Evolutionary conservation across 2,329 filamentous ascomycete species (phyloP), one percentile per base, ranked within the genome.

Genomic region (Pestalotiopsis sp.): DNA sequence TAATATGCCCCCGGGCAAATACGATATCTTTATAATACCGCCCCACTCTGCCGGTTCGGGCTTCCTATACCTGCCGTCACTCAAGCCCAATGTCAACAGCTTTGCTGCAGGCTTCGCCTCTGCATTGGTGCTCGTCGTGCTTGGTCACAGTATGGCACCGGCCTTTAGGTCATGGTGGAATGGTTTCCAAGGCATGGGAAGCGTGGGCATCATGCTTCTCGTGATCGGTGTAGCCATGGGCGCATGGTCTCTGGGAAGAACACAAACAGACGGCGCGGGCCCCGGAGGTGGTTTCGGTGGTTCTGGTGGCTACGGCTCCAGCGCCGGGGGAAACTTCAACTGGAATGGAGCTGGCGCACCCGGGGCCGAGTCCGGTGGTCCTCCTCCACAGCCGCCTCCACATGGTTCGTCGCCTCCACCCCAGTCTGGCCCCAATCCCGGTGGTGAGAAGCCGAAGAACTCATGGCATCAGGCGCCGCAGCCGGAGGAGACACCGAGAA

Each of bases 11-110:
- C 87, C 92, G 1, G 95, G 95, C 67, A 97, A 96, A 78, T 98
- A 97, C 81, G 95, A 98, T 83, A 97, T 98, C 78, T 98, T 98
- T 83, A 92, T 98, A 79, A 95, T 98, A 76, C 95, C 95, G 7
- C 93, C 95, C 61, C 94, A 97, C 80, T 95, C 94, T 12, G 88
- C 95, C 6, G 95, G 95, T 66, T 90, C 91, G 0, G 95, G 95
- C 41, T 98, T 98, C 80, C 85, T 98, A 36, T 98, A 98, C 79
- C 88, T 98, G n/a, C 95, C 95, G 0, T 97, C 95, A 0, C 81
- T 98, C 70, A 88, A 92, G 76, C 92, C 93, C 23, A 93, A 96
- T 76, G 87, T 92, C 76, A 97, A 97, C 80, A 97, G 93, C 81
- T 98, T 98, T 79, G 87, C 94, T 25, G 94, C 95, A 3, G 95